Conservation (phyloP, 805 yeast species). For the Teunomyces aglyptinius region DNA sequence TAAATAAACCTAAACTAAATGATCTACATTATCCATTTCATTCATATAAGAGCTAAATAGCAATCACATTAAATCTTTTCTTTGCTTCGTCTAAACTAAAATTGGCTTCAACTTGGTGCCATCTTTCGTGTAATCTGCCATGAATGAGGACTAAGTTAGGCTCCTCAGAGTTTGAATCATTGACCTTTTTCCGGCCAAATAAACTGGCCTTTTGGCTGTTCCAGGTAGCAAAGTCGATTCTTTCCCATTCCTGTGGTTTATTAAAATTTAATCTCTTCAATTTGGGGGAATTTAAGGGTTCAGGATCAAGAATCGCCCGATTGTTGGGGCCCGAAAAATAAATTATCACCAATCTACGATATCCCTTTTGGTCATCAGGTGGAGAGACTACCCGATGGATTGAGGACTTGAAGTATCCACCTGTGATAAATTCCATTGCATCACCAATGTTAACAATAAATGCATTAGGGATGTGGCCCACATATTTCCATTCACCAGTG, state of each 20-base stretch:
- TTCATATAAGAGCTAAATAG: neutral
- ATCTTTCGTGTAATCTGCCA: conserved; percentile 43
- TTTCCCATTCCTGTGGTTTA: conserved; percentile 28
- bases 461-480: conserved; percentile 28
- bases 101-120: conserved; percentile 28
- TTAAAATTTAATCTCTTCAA: conserved; percentile 10
- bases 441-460: conserved; percentile 32
- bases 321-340: conserved; percentile 15
- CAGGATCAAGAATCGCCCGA: conserved; percentile 13
- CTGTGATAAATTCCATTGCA: conserved; percentile 31
- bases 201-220: conserved; percentile 45
- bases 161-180: conserved; percentile 33
- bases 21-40: neutral
- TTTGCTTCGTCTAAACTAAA: conserved; percentile 27
- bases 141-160: conserved; percentile 35
- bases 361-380: conserved; percentile 14
- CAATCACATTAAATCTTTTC: conserved; percentile 10
- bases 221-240: conserved; percentile 26
- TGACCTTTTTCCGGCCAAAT: conserved; percentile 40
- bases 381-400: conserved; percentile 15
- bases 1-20: too few species aligned
- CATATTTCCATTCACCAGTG: conserved; percentile 30
- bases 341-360: conserved; percentile 12
- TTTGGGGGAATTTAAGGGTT: conserved; percentile 12
- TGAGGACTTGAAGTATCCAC: conserved; percentile 20